Conservation (phyloP, 129 eudicot genomes). For the Dittrichia graveolens region DNA sequence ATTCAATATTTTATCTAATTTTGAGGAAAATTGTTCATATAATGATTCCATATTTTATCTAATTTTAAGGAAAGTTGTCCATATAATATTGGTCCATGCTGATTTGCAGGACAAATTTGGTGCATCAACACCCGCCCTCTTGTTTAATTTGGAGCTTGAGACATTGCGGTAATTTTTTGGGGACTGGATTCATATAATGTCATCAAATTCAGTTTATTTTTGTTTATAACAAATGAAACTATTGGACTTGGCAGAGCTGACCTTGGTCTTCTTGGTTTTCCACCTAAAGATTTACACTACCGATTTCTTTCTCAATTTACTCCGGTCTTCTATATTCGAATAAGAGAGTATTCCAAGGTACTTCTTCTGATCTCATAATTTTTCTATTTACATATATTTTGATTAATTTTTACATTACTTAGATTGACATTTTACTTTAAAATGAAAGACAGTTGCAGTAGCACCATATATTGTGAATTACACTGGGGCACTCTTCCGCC, state of each 20-base stretch:
- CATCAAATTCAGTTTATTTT: slow-evolving; percentile 7
- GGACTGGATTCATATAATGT: not conserved
- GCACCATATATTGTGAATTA: slow-evolving; percentile 92
- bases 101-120: slow-evolving; percentile 79
- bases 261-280: slow-evolving; percentile 92
- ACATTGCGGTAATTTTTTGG: slow-evolving; percentile 68
- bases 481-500: slow-evolving; percentile 92
- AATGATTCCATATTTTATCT: not conserved
- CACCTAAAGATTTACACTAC: slow-evolving; percentile 82
- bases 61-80: not conserved
- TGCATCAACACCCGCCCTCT: slow-evolving; percentile 77
- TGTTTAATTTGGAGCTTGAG: slow-evolving; percentile 94
- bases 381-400: not conserved
- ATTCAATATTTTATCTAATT: not conserved
- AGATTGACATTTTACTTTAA: slow-evolving; percentile 37
- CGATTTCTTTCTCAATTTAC: slow-evolving; percentile 92
- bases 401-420: slow-evolving; percentile 8
- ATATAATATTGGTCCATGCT: not conserved
- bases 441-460: slow-evolving; percentile 95
- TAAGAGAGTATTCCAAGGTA: slow-evolving; percentile 97
- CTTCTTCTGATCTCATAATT: slow-evolving; percentile 17
- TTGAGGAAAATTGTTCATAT: not conserved
- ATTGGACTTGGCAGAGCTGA: slow-evolving; percentile 70
- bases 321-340: slow-evolving; percentile 87
- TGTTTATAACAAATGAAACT: slow-evolving; percentile 1